phyloP scores from a whole-genome alignment of 768 basidiomycete genomes.

The Sistotremastrum niveocremeum region DNA sequence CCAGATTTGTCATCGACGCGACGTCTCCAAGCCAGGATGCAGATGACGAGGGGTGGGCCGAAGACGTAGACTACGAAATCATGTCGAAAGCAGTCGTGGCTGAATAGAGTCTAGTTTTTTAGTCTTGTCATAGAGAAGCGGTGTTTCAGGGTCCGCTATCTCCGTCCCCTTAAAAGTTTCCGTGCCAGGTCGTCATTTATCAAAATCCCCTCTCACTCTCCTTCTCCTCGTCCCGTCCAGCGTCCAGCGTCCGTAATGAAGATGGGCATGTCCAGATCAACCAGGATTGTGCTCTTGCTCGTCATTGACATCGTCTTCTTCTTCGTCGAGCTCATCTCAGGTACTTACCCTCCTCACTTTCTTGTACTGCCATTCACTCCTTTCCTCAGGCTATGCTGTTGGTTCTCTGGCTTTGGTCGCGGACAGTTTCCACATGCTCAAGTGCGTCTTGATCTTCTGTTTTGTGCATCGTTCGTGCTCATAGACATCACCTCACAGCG shows the following conservation, averaged over 20 bases:
- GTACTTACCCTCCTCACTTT: slow-evolving; percentile 25
- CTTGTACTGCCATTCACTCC: slow-evolving; percentile 5
- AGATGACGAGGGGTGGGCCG: too few species aligned
- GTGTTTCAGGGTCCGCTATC: too few species aligned
- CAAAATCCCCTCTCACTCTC: slow-evolving; percentile 4
- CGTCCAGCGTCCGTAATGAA: slow-evolving; percentile 5
- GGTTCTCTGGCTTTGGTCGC: slow-evolving; percentile 92
- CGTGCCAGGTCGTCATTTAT: slow-evolving; percentile 4
- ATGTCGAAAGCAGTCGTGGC: too few species aligned
- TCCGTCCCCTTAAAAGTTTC: neutral
- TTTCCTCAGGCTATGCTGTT: slow-evolving; percentile 70
- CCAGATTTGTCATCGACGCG: too few species aligned
- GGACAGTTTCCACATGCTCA: slow-evolving; percentile 98
- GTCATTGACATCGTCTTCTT: slow-evolving; percentile 81
- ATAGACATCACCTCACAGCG: slow-evolving; percentile 34
- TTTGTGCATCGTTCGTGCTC: slow-evolving; percentile 5
- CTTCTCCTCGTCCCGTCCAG: slow-evolving; percentile 1
- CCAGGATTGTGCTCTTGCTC: slow-evolving; percentile 63
- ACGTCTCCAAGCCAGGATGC: too few species aligned
- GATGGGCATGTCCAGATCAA: slow-evolving; percentile 45
- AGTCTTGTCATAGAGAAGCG: too few species aligned
- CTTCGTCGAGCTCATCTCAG: slow-evolving; percentile 71
- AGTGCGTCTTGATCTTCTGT: slow-evolving; percentile 37
- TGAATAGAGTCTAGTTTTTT: neutral
- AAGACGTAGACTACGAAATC: too few species aligned